phyloP scores from a whole-genome alignment of 768 basidiomycete species.

The Boletus rubropictus region DNA sequence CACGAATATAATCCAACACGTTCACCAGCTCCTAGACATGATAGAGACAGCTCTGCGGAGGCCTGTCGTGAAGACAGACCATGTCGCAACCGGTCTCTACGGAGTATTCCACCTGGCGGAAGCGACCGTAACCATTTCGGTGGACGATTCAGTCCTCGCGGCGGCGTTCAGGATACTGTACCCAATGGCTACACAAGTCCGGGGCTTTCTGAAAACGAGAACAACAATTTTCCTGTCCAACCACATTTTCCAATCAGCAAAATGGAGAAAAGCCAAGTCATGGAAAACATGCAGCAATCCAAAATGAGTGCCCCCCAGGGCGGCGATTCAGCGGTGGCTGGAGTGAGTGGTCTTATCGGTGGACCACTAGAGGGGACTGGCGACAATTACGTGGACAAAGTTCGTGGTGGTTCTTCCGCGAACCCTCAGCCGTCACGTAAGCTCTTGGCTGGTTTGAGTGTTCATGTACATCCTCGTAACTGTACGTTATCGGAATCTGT shows the following conservation, averaged over 20 bases:
- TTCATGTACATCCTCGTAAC: conserved; percentile 29
- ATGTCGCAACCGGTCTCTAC: conserved; percentile 2
- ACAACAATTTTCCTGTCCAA: not conserved
- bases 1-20: conserved; percentile 1
- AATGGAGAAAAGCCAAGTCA: conserved; percentile 8
- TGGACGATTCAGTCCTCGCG: not conserved
- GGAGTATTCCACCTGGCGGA: not conserved
- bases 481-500: conserved; percentile 44
- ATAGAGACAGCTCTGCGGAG: conserved; percentile 7
- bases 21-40: not conserved
- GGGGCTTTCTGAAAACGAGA: not conserved
- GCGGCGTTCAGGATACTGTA: not conserved
- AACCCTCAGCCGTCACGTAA: conserved; percentile 17
- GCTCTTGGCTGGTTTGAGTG: conserved; percentile 1
- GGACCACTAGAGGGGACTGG: not conserved
- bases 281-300: not conserved
- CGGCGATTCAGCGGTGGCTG: conserved; percentile 4
- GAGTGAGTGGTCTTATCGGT: not conserved
- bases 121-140: not conserved
- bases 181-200: not conserved
- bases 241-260: not conserved
- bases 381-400: conserved; percentile 9
- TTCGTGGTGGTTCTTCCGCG: conserved; percentile 13
- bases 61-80: not conserved
- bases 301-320: not conserved